Base-by-base conservation (phyloP, 2,329 filamentous ascomycete genomes). In the Paraconiothyrium brasiliense region DNA sequence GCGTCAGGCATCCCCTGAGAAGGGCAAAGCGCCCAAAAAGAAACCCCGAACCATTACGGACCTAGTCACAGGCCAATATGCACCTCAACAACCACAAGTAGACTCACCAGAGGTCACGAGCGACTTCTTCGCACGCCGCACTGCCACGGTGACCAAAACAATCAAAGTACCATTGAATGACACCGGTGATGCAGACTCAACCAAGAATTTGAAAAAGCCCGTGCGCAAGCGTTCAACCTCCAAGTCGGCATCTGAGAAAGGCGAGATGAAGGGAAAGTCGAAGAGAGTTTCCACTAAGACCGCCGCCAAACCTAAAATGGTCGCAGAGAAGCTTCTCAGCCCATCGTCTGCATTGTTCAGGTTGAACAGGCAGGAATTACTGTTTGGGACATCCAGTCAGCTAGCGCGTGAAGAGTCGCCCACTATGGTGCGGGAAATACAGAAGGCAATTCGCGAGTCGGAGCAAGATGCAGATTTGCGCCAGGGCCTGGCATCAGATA, bases 301-400 rank as follows among this genome's bases (percentile, higher is more conserved):
- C 7, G 60, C 65, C 27, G 66, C 71, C 10, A 74, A 75, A 52
- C 52, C 69, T 2, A 78, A 74, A 55, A 43, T 61, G 34, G 61
- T 72, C 6, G 70, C 71, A 11, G 72, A 76, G n/a, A 79, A 78
- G 63, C 58, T 80, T 6, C 71, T 80, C 13, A 79, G 76, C 13
- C 78, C 78, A 13, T 58, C 67, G 1, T 75, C 76, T 22, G 77
- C 76, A 11, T 51, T 67, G 5, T 44, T 63, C 35, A 64, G 69
- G 37, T 22, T 78, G 48, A 65, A 70, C 46, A 65, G 65, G 35
- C 78, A 80, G 60, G 73, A 79, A 27, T 56, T 80, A 9, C 65
- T 80, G 1, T 80, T 80, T 54, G 78, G 78, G 16, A 80, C 78
- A 14, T 79, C 78, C 2, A 80, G 78, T 61, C 78, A 80, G 59